Evolutionary conservation across 2,329 filamentous ascomycete genomes (phyloP), one percentile per base, ranked within the genome.

Genomic region (Verticillium zaregamsianum): DNA sequence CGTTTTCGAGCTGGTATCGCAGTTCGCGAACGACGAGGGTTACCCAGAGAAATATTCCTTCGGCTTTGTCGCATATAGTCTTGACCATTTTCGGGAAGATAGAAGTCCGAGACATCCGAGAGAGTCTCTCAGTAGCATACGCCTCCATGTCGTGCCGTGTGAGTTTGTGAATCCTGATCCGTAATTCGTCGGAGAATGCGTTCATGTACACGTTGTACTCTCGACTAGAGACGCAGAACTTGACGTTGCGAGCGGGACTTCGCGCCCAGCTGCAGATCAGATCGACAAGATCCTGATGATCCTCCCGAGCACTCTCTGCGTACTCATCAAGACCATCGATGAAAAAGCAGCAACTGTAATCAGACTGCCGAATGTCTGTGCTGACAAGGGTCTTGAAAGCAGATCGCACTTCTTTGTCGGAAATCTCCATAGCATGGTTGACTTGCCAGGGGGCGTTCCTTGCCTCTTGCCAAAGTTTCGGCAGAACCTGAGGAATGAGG

Each of bases 141-240:
- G 39, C 39, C 39, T 45, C 39, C 15, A 67, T 66, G 40, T 69
- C 68, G 3, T 52, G 5, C 15, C 9, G 15, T 1, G 66, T 70
- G 1, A 69, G 60, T 1, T 65, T 52, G 31, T 70, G 68, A 6
- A 70, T 63, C 0, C 59, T 56, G 3, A 71, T 17, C 2, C 63
- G 49, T n/a, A 33, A 39, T 28, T 56, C 15, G 9, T 54, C 49
- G 0, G 35, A 25, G 12, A 71, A 65, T 1, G 58, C 58, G 28
- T 68, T 59, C 61, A 67, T 57, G 56, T 67, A 71, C 12, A 66
- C 59, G 15, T 64, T 64, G 40, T 69, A 58, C 14, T 67, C 67
- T 40, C 69, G 25, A 49, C 67, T 68, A 2, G 66, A 68, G 6
- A 66, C 65, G n/a, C 66, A 67, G 14, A 68, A n/a, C 59, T 68